Base-by-base conservation (phyloP, 2,329 filamentous ascomycete genomes). In the Cryphonectria parasitica region DNA sequence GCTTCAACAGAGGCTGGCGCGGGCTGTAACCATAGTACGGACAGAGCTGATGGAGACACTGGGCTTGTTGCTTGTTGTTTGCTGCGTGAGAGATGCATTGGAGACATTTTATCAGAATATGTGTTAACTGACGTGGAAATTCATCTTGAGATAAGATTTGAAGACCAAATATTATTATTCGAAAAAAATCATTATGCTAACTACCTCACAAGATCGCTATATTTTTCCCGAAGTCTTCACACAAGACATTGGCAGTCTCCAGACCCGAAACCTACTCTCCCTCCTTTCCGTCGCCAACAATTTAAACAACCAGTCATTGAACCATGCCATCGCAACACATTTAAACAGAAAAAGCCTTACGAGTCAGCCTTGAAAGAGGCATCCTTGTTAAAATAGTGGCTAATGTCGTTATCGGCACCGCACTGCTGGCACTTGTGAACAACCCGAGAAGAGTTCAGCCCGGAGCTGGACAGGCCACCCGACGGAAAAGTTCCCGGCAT, bases 371-470 rank as follows among this genome's bases (percentile, higher is more conserved):
- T 43, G 61, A 64, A 58, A 58, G 54, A 8, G 25, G 54, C 54
- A 6, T 45, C 73, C 70, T 74, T 75, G 17, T 64, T 67, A 54
- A 76, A 75, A 61, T 76, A 76, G 7, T 67, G 43, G 41, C 71
- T 73, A 31, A 76, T 76, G 36, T 76, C 73, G 17, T 74, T 74
- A 19, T 74, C 74, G 34, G 69, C 64, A 3, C 74, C 73, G 39
- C 74, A 75, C 25, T 74, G 66, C n/a, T 75, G 68, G 62, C 74
- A 74, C 31, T 64, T 67, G 67, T 76, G 74, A 34, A 74, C 22
- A 7, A 76, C 69, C 49, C 72, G 75, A 4, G 74, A 68, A 17
- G 67, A 66, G 11, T 39, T 28, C 36, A 71, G 69, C 0, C 63
- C 69, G 17, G 74, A 70, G 2, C 72, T 72, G 64, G 61, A 71